Evolutionary conservation across 495 filamentous ascomycete species (phyloP).

Genomic region (Hypoxylon fragiforme): DNA sequence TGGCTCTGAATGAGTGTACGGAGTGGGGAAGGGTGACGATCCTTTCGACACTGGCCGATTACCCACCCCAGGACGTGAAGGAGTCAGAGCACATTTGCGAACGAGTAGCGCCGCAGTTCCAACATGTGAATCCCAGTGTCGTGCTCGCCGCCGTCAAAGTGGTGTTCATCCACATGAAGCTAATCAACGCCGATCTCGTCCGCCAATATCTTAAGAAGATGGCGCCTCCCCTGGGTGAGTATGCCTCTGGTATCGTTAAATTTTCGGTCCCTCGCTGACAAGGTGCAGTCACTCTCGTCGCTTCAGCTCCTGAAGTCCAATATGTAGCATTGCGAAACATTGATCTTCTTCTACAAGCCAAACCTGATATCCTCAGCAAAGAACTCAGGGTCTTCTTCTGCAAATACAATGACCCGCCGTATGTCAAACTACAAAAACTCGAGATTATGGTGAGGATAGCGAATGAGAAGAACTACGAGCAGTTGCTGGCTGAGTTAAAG

Average conservation of each 20-base stretch:
- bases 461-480: slow-evolving; percentile 95
- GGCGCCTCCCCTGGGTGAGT: slow-evolving; percentile 88
- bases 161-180: slow-evolving; percentile 95
- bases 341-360: slow-evolving; percentile 90
- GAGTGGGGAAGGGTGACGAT: slow-evolving; percentile 99
- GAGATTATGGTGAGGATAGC: slow-evolving; percentile 99
- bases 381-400: slow-evolving; percentile 99
- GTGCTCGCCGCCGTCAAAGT: slow-evolving; percentile 96
- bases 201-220: slow-evolving; percentile 94
- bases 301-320: slow-evolving; percentile 94
- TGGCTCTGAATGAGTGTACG: slow-evolving; percentile 97
- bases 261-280: slow-evolving; percentile 25
- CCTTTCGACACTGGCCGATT: slow-evolving; percentile 84
- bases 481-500: slow-evolving; percentile 89
- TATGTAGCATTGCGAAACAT: slow-evolving; percentile 97
- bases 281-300: slow-evolving; percentile 82
- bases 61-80: slow-evolving; percentile 81
- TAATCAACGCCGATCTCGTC: slow-evolving; percentile 73
- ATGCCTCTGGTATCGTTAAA: neutral
- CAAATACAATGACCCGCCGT: slow-evolving; percentile 99
- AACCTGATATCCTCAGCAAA: slow-evolving; percentile 94
- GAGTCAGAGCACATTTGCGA: slow-evolving; percentile 99
- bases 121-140: slow-evolving; percentile 97
- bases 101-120: slow-evolving; percentile 92
- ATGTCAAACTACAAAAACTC: slow-evolving; percentile 95